Evolutionary conservation across 2,329 filamentous ascomycete species (phyloP).

Genomic region (Aspergillus jensenii): DNA sequence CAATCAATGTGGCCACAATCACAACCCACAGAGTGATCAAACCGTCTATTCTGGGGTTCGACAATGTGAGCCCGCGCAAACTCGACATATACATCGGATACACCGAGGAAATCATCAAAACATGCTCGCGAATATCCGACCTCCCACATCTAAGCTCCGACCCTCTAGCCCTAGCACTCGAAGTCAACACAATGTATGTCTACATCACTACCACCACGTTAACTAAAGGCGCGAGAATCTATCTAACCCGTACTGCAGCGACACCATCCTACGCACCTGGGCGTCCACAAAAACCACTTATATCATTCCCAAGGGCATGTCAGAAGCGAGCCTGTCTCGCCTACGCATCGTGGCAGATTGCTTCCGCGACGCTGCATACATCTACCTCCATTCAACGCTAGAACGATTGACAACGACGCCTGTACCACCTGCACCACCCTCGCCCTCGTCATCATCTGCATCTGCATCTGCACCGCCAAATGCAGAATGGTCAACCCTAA

Average conservation of each 20-base stretch:
- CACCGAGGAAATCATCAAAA: conserved; percentile 36
- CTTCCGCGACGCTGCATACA: conserved; percentile 38
- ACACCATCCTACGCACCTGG: conserved; percentile 33
- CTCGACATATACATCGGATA: conserved; percentile 41
- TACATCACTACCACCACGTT: too few relatives aligned
- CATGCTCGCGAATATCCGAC: conserved; percentile 35
- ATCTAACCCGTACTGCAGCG: conserved; percentile 20
- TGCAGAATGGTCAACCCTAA: conserved; percentile 14
- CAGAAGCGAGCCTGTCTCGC: conserved; percentile 26
- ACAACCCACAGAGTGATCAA: conserved; percentile 30
- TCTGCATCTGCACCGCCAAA: neutral
- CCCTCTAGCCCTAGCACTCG: conserved; percentile 22
- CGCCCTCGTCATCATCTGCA: neutral
- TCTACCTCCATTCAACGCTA: conserved; percentile 38
- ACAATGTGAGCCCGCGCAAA: conserved; percentile 26
- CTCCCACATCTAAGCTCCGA: conserved; percentile 25
- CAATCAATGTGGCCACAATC: conserved; percentile 34
- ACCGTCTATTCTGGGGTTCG: conserved; percentile 18
- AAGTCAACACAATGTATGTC: conserved; percentile 31
- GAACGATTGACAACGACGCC: conserved; percentile 22
- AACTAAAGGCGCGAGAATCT: too few relatives aligned
- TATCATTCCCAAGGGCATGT: conserved; percentile 33
- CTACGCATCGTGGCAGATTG: conserved; percentile 38
- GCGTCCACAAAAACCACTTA: conserved; percentile 26
- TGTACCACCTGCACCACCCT: neutral